phyloP scores from a whole-genome alignment of 116 monocot species.

The Papilionanthe hybrid region DNA sequence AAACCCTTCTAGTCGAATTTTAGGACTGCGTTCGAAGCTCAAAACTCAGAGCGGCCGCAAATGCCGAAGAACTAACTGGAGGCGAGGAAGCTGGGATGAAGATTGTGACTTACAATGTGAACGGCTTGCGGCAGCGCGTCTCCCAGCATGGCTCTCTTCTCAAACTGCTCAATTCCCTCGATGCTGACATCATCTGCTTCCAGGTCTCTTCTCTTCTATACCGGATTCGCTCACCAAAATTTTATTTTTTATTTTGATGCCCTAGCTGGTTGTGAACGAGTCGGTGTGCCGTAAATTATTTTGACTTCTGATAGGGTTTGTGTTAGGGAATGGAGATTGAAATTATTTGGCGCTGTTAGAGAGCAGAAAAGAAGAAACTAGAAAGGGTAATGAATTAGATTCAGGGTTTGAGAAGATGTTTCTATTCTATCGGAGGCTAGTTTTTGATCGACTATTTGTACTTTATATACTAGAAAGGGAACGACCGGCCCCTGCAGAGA shows the following conservation, averaged over 20 bases:
- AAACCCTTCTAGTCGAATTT: no score
- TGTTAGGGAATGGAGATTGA: background rate
- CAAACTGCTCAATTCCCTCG: conserved; percentile 86
- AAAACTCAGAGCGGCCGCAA: background rate
- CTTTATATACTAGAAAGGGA: background rate
- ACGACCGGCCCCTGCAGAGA: background rate
- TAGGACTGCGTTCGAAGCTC: no score
- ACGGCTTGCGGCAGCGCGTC: conserved; percentile 83
- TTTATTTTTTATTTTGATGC: no score
- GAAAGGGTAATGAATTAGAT: background rate
- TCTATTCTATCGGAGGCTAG: background rate
- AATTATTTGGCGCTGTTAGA: background rate
- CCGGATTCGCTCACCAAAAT: background rate
- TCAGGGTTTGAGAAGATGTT: background rate
- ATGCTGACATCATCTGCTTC: conserved; percentile 95
- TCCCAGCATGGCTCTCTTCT: conserved; percentile 84
- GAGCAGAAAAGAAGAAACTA: background rate
- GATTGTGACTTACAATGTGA: conserved; percentile 97
- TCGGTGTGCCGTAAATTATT: no score
- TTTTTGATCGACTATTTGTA: background rate
- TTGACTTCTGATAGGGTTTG: background rate
- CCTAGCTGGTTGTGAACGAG: no score
- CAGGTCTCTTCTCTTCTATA: conserved; percentile 26
- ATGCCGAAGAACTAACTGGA: background rate
- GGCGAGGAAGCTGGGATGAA: conserved; percentile 39